Evolutionary conservation across 2,329 filamentous ascomycete genomes (phyloP).

Genomic region (Epichloe uncinata): DNA sequence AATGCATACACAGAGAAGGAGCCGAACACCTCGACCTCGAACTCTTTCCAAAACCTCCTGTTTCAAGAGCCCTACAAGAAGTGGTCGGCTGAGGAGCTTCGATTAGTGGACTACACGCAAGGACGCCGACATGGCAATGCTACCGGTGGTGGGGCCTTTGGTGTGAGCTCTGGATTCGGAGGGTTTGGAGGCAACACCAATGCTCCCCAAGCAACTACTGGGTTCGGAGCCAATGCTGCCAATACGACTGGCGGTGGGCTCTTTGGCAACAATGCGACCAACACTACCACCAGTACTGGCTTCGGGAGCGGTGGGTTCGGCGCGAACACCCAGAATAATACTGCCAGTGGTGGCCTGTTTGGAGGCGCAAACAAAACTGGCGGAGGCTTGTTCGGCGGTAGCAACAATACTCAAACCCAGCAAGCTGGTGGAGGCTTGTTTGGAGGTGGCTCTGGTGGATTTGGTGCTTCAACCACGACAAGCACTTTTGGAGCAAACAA

Average conservation of each 20-base stretch:
- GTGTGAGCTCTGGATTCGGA: slow-evolving; percentile 42
- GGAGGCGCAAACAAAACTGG: slow-evolving; percentile 14
- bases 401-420: slow-evolving; percentile 11
- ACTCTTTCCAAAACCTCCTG: slow-evolving; percentile 65
- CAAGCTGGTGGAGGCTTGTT: slow-evolving; percentile 14
- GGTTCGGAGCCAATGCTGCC: slow-evolving; percentile 31
- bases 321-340: slow-evolving; percentile 11
- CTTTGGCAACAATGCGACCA: slow-evolving; percentile 22
- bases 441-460: slow-evolving; percentile 19
- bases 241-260: slow-evolving; percentile 22
- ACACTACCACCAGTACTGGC: slow-evolving; percentile 16
- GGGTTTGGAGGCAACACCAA: slow-evolving; percentile 32
- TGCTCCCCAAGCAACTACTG: slow-evolving; percentile 18
- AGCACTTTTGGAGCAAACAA: slow-evolving; percentile 19
- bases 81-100: slow-evolving; percentile 77
- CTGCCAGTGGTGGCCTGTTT: slow-evolving; percentile 27
- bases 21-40: slow-evolving; percentile 33
- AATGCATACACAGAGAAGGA: slow-evolving; percentile 63
- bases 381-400: slow-evolving; percentile 14
- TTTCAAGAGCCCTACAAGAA: slow-evolving; percentile 75
- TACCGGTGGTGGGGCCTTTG: slow-evolving; percentile 77
- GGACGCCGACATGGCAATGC: slow-evolving; percentile 74
- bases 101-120: slow-evolving; percentile 77
- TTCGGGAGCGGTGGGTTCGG: slow-evolving; percentile 29
- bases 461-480: slow-evolving; percentile 22